Evolutionary conservation across 129 eudicot species (phyloP), one percentile per base, ranked within the genome.

Genomic region (Glebionis coronaria): DNA sequence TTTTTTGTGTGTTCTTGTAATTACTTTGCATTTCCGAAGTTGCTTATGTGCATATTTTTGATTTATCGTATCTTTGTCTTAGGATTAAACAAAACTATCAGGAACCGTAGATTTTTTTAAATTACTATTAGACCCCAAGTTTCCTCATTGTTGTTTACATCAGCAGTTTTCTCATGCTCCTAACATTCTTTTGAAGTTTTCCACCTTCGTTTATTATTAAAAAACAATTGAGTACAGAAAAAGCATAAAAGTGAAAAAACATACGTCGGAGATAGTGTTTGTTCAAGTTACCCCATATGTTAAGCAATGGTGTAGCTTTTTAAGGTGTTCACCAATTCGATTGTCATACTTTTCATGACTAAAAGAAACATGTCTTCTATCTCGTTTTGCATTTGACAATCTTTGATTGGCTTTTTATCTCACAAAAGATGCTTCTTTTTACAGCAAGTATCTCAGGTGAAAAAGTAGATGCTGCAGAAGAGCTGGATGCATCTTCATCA

Each of bases 391-490:
- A 57, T 1, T 2, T 57, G 44, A 57, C 12, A 27, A 57, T 57
- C 18, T 1, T 13, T 57, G 28, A 38, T 69, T 47, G 25, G 51
- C 13, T 40, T 12, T 66, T 20, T 27, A 31, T 52, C 44, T 59
- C 44, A 23, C 42, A 21, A 4, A 28, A 1, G 25, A 9, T 63
- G 27, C 35, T 12, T 28, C 28, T 56, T 65, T 44, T 47, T 55
- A 16, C 90, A 93, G 99, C 99, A 63, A 75, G 90, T 64, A 56
- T 86, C 51, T 82, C 99, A 3, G 97, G 99, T 55, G 77, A 82
- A 61, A 79, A 50, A 78, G 47, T 82, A 70, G 88, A 93, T 40
- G 79, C 86, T 21, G 60, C 85, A 80, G 93, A 86, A 76, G 95
- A 86, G 65, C 70, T 86, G 72, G 88, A 82, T 79, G 74, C 79